Base-by-base conservation (phyloP, 139 green algal genomes). In the Yamagishiella unicocca region DNA sequence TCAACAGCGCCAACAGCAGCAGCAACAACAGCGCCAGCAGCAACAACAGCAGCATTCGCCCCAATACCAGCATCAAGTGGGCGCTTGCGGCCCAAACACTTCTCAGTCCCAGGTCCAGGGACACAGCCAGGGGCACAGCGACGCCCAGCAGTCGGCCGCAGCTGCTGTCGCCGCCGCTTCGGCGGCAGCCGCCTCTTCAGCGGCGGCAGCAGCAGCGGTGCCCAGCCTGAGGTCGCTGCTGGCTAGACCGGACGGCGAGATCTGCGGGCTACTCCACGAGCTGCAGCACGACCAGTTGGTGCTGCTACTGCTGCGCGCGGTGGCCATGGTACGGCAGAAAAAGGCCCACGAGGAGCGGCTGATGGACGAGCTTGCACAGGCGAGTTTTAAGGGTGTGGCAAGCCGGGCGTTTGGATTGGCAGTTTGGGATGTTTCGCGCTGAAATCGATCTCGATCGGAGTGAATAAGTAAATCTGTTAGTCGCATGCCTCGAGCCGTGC, bases 321-420 rank as follows among this genome's bases (percentile, higher is more conserved):
- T 86, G 5, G 80, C 21, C 6, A 40, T 31, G 43, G 62, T 77
- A 42, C 62, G 64, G 21, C 64, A 77, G 46, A 50, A 53, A n/a
- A 77, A 38, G 43, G 80, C 62, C 6, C 31, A 66, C 45, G 80
- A 86, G 64, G 80, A 86, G 80, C 43, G 33, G 31, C n/a, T 86
- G 64, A 78, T 86, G 80, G 80, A 86, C 24, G 43, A 86, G 80
- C 42, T 86, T 42, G 31, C 62, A 5, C 21, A 54, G 79, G 76
- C 71, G 53, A 6, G 67, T n/a, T n/a, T n/a, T n/a, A n/a, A n/a
- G n/a, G n/a, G n/a, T n/a, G n/a, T n/a, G n/a, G n/a, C n/a, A n/a
- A n/a, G n/a, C n/a, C n/a, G n/a, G n/a, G n/a, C n/a, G n/a, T n/a
- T n/a, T n/a, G n/a, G n/a, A n/a, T n/a, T n/a, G n/a, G n/a, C n/a